Conservation (phyloP, 352 stramenopile species). For the Bremia lactucae region DNA sequence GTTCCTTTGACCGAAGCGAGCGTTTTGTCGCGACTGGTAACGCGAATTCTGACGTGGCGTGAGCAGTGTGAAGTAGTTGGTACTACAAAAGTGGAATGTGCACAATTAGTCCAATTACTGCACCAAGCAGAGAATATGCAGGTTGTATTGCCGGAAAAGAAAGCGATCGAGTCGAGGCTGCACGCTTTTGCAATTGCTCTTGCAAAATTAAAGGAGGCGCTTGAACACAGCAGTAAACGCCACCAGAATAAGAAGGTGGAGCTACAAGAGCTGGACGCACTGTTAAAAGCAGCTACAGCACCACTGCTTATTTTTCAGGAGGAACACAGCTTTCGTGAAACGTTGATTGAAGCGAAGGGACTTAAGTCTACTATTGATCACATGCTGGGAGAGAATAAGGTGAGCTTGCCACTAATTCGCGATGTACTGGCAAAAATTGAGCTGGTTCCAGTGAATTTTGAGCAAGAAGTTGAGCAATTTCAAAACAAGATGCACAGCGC, state of each 20-base stretch:
- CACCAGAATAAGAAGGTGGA: conserved; percentile 51
- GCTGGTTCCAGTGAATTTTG: conserved; percentile 80
- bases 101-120: conserved; percentile 35
- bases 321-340: conserved; percentile 31
- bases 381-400: conserved; percentile 73
- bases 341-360: conserved; percentile 49
- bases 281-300: conserved; percentile 34
- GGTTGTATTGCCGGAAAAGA: conserved; percentile 31
- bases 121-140: conserved; percentile 52
- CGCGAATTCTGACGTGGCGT: conserved; percentile 41
- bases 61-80: conserved; percentile 22
- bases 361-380: conserved; percentile 50
- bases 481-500: conserved; percentile 79
- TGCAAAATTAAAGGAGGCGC: conserved; percentile 46
- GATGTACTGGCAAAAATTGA: conserved; percentile 74
- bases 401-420: conserved; percentile 71
- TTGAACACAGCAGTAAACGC: conserved; percentile 51
- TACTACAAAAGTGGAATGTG: conserved; percentile 30
- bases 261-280: conserved; percentile 39
- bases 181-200: conserved; percentile 44
- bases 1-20: conserved; percentile 38
- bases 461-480: conserved; percentile 63
- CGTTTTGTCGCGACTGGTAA: conserved; percentile 45
- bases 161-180: conserved; percentile 29
- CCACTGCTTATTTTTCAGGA: conserved; percentile 54